Base-by-base conservation (phyloP, 345 rosid genomes). In the Camelina neglecta region DNA sequence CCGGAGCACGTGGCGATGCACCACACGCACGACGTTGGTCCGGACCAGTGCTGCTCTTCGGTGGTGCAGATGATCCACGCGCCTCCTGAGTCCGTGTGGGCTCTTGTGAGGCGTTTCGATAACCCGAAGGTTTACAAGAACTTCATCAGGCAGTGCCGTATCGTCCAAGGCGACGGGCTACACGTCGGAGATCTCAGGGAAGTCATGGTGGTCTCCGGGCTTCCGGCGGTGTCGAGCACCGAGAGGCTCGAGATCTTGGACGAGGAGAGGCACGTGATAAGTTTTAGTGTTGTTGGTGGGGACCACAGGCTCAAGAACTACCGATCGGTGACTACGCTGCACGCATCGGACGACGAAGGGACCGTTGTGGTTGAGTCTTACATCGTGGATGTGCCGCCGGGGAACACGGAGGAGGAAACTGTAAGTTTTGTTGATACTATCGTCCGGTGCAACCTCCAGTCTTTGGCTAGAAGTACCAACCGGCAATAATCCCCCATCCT, bases 231-330 rank as follows among this genome's bases (percentile, higher is more conserved):
- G 2, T 83, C 83, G 50, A 91, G 97, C 84, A 88, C 81, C 8
- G 98, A 93, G 81, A 81, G 96, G 42, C 84, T 93, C 0, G 98
- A 93, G 84, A 86, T 93, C 72, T 88, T 91, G 5, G 98, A 93
- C 57, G 97, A 93, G 48, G 96, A 89, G 55, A 83, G 68, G 18
- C 92, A 86, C 50, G 91, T 93, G 10, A 38, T 93, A 53, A 91
- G 98, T 77, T 91, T 93, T 72, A 88, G 96, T 66, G 84, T 91
- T 24, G 84, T 91, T 51, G 98, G 97, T 12, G 98, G 98, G n/a
- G 96, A 86, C 21, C 98, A 93, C 66, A 80, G 98, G 69, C 84
- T 93, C 3, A 68, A 51, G 4, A 91, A 91, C 65, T 93, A 93
- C 81, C 74, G 87, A 55, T 91, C 97, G 7, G 96, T 91, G 24